Percentiles rank a stretch among this genome's conserved stretches.
phyloP scores from a whole-genome alignment of 2,329 filamentous ascomycete genomes.

The Epichloe uncinata region DNA sequence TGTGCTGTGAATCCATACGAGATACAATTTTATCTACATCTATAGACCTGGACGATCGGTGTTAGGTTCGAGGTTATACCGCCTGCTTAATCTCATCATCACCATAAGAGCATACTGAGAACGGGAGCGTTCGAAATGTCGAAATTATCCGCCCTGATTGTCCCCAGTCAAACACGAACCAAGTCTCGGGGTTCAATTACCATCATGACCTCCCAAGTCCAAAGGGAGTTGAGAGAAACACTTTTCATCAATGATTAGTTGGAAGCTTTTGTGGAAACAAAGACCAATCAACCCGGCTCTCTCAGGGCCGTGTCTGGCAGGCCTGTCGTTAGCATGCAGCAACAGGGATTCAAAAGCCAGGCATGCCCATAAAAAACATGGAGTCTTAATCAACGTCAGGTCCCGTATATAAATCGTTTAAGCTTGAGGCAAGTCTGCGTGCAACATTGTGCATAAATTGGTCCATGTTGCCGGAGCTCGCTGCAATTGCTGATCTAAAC shows the following conservation, averaged over 20 bases:
- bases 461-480: background rate
- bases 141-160: too few relatives aligned
- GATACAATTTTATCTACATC: too few relatives aligned
- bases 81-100: too few relatives aligned
- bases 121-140: too few relatives aligned
- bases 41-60: too few relatives aligned
- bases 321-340: background rate
- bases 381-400: background rate
- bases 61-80: too few relatives aligned
- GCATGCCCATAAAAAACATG: background rate
- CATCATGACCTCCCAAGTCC: too few relatives aligned
- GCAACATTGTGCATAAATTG: background rate
- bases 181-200: too few relatives aligned
- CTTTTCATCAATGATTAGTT: background rate
- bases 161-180: too few relatives aligned
- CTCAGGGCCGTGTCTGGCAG: background rate
- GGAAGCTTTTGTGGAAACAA: too few relatives aligned
- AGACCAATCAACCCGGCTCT: background rate
- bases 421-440: background rate
- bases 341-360: background rate
- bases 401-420: background rate
- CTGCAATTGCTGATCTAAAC: background rate
- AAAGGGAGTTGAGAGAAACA: background rate
- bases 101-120: too few relatives aligned
- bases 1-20: too few relatives aligned